These are phyloP conservation scores for Saturnispora quitensis DNA, from an alignment of 805 yeast species.

Conservation along the genomic window DNA sequence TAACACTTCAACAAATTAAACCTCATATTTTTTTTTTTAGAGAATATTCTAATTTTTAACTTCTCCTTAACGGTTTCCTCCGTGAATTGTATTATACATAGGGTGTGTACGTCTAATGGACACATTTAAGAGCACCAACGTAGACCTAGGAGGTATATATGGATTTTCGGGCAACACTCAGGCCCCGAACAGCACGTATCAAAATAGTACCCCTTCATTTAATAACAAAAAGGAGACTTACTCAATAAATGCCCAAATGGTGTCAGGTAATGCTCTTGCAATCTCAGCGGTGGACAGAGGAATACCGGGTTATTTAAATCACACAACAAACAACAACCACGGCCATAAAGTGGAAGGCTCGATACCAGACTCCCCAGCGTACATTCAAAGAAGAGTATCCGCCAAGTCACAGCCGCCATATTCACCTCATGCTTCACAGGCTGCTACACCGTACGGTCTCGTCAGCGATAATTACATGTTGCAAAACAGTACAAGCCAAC, in stretches of 20 bases:
- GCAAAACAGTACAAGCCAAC: not conserved
- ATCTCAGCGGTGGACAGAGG: not conserved
- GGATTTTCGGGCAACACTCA: not conserved
- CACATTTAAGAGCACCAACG: not conserved
- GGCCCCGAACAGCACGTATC: not conserved
- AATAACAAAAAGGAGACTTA: not conserved
- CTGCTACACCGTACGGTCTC: not conserved
- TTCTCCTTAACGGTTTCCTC: not conserved
- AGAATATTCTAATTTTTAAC: not conserved
- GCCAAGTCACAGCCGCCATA: not conserved
- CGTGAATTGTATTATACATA: not conserved
- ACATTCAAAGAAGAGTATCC: not conserved
- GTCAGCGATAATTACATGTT: not conserved
- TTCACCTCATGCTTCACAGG: not conserved
- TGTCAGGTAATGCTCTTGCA: constrained; percentile 1
- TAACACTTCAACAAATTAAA: not conserved
- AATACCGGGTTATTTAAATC: not conserved
- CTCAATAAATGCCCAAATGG: constrained; percentile 1
- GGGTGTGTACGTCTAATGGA: not conserved
- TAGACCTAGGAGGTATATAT: not conserved
- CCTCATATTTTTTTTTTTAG: not conserved
- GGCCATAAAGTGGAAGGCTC: not conserved
- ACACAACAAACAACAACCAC: not conserved
- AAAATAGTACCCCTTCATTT: not conserved
- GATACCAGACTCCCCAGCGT: not conserved